Evolutionary conservation across 202 grass and related monocot species (phyloP).

Genomic region (Saccharum hybrid): DNA sequence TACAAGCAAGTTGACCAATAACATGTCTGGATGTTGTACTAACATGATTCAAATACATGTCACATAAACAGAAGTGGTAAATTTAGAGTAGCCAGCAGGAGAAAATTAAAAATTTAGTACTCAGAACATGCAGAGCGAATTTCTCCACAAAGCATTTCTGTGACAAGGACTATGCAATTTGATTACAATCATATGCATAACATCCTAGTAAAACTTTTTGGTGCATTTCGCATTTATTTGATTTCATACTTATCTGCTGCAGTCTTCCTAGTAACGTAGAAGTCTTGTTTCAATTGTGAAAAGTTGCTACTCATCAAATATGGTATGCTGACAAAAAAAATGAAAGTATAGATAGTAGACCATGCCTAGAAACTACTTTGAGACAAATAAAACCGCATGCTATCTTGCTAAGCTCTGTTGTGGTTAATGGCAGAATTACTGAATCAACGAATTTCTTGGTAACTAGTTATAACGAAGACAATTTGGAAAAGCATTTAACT

Average conservation of each 20-base stretch:
- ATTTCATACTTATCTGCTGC: not conserved
- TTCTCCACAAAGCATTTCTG: not conserved
- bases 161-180: not conserved
- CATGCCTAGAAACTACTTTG: not conserved
- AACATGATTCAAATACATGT: not conserved
- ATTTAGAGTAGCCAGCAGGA: not conserved
- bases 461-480: conserved; percentile 2
- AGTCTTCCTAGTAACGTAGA: not conserved
- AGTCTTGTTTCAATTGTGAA: not conserved
- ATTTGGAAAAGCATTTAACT: not conserved
- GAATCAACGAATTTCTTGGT: not conserved
- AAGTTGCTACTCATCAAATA: not conserved
- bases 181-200: not conserved
- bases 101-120: not conserved
- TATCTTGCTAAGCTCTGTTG: not conserved
- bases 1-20: not conserved
- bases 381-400: not conserved
- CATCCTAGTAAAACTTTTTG: not conserved
- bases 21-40: not conserved
- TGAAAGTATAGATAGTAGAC: not conserved
- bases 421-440: not conserved
- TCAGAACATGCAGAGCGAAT: not conserved
- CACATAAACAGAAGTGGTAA: not conserved
- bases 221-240: not conserved
- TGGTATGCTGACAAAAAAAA: not conserved